These are phyloP conservation scores for Drechslerella coelobrocha DNA, from an alignment of 2,329 filamentous ascomycete genomes.

Conservation along the genomic window DNA sequence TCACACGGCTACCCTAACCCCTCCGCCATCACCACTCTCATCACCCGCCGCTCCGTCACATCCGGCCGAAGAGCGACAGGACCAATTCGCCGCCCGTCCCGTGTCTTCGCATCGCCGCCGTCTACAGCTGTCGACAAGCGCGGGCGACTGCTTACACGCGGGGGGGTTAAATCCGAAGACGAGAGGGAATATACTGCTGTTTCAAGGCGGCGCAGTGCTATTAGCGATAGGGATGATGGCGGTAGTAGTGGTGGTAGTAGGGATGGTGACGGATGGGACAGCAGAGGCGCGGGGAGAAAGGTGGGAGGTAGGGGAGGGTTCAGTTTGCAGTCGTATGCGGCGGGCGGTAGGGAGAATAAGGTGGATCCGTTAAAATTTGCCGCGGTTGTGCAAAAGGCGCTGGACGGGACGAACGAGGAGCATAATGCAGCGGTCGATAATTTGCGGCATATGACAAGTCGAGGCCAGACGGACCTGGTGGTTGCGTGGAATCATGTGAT, in stretches of 20 bases:
- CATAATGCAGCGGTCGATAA: conserved; percentile 38
- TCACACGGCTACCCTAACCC: conserved; percentile 35
- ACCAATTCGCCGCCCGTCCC: conserved; percentile 14
- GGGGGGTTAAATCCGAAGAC: conserved; percentile 14
- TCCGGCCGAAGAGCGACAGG: conserved; percentile 4
- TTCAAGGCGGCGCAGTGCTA: background rate
- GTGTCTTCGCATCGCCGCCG: conserved; percentile 18
- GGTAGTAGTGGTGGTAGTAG: background rate
- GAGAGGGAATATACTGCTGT: conserved; percentile 18
- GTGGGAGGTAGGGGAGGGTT: conserved; percentile 12
- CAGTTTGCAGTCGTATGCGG: background rate
- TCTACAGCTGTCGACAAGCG: conserved; percentile 36
- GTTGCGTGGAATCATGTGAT: conserved; percentile 92
- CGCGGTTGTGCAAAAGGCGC: conserved; percentile 23
- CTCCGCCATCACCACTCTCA: conserved; percentile 19
- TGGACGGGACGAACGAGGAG: conserved; percentile 26
- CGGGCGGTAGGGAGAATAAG: conserved; percentile 20
- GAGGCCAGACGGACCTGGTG: conserved; percentile 65
- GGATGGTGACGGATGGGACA: background rate
- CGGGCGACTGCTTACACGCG: conserved; percentile 30
- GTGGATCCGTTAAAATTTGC: conserved; percentile 36
- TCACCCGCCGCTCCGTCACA: conserved; percentile 31
- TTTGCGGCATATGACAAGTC: conserved; percentile 27
- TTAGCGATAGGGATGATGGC: background rate
- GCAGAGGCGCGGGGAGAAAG: conserved; percentile 2